Conservation (phyloP, 495 filamentous ascomycete genomes). For the Penicillium ochrochloron region DNA sequence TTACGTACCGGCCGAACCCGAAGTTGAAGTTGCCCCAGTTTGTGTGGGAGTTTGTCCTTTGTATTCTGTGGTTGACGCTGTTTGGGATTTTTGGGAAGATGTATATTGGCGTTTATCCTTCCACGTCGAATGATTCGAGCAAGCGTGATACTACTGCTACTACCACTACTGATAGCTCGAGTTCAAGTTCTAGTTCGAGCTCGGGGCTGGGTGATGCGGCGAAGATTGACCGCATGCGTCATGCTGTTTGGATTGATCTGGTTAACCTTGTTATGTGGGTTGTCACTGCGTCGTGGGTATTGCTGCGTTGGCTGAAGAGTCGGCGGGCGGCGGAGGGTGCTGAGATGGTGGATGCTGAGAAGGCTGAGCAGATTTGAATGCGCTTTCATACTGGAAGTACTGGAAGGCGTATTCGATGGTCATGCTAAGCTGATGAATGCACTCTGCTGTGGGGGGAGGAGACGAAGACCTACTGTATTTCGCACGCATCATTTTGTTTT, state of each 20-base stretch:
- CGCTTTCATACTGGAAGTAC: neutral
- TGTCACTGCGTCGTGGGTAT: slow-evolving; percentile 51
- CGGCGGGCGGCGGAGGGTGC: slow-evolving; percentile 13
- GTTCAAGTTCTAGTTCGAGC: slow-evolving; percentile 33
- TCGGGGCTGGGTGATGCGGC: slow-evolving; percentile 25
- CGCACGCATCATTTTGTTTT: neutral
- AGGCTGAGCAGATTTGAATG: slow-evolving; percentile 17
- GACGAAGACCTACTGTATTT: neutral
- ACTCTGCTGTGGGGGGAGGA: neutral
- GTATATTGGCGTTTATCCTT: slow-evolving; percentile 71
- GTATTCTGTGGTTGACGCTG: slow-evolving; percentile 73
- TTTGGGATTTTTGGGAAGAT: slow-evolving; percentile 83
- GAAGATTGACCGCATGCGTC: slow-evolving; percentile 74
- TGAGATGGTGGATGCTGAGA: slow-evolving; percentile 27
- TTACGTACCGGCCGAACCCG: slow-evolving; percentile 37
- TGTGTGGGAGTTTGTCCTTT: slow-evolving; percentile 71
- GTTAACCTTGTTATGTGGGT: slow-evolving; percentile 75
- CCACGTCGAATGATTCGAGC: slow-evolving; percentile 33
- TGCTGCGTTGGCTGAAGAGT: slow-evolving; percentile 45
- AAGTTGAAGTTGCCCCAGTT: slow-evolving; percentile 50
- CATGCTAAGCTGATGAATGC: neutral
- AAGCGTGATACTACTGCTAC: slow-evolving; percentile 54
- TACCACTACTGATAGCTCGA: slow-evolving; percentile 19
- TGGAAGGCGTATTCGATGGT: neutral
- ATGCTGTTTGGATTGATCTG: slow-evolving; percentile 85